Base-by-base conservation (phyloP, 169 alveolate species). In the Haemoproteus tartakovskyi region DNA sequence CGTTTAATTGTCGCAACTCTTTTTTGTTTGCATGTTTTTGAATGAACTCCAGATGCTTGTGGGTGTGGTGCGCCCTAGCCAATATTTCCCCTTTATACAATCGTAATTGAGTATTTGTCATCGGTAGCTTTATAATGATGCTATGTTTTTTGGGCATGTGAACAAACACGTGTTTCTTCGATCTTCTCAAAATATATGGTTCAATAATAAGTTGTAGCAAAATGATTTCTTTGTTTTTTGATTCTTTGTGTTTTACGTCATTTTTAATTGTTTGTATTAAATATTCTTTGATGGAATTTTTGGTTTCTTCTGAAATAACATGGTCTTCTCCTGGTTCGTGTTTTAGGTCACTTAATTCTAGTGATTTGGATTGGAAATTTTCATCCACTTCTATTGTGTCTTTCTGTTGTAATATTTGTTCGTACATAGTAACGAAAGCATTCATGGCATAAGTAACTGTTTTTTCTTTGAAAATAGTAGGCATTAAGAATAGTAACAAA, bases 181-280 rank as follows among this genome's bases (percentile, higher is more conserved):
- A 74, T 8, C 97, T 79, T 14, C 97, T 59, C 40, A 94, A 83
- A 26, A 94, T 92, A 64, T 93, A 93, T 0, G 97, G 97, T 12
- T 95, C 93, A 19, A 92, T 79, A n/a, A 94, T 84, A 51, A 86
- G 82, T 52, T 92, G 97, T 21, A 67, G 36, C 21, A 67, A 52
- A 51, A 67, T 67, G 0, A 67, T 52, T 38, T 67, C 82, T 30
- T 46, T 67, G 36, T 67, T 67, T 11, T 67, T 67, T 14, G 54
- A 22, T 3, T 67, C 56, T 6, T 40, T 33, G 14, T 67, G 40
- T n/a, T 67, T 67, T 43, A 52, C 64, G 37, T 67, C 70, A 45
- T 67, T 18, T n/a, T 41, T 67, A 0, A 67, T 67, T 14, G 70
- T 67, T 38, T 67, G 46, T 2, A 52, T 41, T 9, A 67, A 33